Conservation (phyloP, 169 alveolate genomes). For the Plasmodium vinckei region DNA sequence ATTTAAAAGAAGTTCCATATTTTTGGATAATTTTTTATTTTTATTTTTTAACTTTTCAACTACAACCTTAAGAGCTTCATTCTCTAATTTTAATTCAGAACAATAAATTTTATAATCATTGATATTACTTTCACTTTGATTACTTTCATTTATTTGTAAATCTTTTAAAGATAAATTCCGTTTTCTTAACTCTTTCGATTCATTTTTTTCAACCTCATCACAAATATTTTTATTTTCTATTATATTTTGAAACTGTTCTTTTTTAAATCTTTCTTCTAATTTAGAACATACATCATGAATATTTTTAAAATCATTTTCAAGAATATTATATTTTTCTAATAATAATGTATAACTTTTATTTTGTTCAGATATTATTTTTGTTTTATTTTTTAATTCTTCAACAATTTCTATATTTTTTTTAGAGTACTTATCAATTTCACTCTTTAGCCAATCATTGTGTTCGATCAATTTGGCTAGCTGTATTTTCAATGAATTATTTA, state of each 20-base stretch:
- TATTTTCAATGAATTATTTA: neutral
- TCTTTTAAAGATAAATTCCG: constrained; percentile 53
- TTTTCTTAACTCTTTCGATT: constrained; percentile 1
- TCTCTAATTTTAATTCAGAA: constrained; percentile 41
- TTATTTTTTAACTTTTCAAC: constrained; percentile 22
- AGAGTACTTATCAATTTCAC: neutral
- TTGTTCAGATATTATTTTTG: neutral
- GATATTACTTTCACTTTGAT: constrained; percentile 27
- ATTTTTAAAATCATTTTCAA: constrained; percentile 48
- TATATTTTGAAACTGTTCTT: neutral
- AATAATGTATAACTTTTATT: constrained; percentile 4
- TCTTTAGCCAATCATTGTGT: constrained; percentile 18
- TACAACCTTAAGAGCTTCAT: constrained; percentile 20
- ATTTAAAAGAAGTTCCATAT: constrained; percentile 34
- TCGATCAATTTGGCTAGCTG: constrained; percentile 1
- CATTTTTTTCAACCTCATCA: neutral
- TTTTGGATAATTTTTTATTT: constrained; percentile 33
- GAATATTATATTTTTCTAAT: constrained; percentile 18
- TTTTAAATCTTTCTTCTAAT: constrained; percentile 21
- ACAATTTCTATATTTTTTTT: neutral
- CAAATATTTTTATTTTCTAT: neutral
- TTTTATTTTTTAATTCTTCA: constrained; percentile 10
- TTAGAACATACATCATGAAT: constrained; percentile 29
- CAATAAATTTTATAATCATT: constrained; percentile 40
- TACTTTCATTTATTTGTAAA: constrained; percentile 27